phyloP scores from a whole-genome alignment of 371 early-diverging fungal genomes.

The Lichtheimia ramosa region DNA sequence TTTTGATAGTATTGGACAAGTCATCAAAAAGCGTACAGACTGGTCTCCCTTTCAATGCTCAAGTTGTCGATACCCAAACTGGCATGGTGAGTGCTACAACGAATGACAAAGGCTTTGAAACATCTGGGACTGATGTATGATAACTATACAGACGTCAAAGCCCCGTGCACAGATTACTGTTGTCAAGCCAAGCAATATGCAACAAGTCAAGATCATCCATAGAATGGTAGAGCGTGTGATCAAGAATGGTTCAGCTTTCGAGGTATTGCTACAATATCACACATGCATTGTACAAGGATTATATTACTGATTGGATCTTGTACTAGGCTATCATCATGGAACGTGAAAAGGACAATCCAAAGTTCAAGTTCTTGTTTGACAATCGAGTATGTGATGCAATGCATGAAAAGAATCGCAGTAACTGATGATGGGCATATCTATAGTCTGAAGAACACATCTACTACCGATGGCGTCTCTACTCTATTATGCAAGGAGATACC shows the following conservation, averaged over 20 bases:
- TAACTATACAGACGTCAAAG: not conserved
- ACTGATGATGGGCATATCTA: not conserved
- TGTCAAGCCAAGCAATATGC: slow-evolving; percentile 60
- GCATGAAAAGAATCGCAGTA: not conserved
- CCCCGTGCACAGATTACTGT: slow-evolving; percentile 64
- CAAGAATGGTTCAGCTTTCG: slow-evolving; percentile 75
- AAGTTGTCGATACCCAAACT: slow-evolving; percentile 24
- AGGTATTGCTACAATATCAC: slow-evolving; percentile 27
- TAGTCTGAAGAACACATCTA: slow-evolving; percentile 81
- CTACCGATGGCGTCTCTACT: slow-evolving; percentile 91
- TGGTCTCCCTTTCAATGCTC: slow-evolving; percentile 77
- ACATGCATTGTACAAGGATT: not conserved
- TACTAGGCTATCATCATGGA: slow-evolving; percentile 62
- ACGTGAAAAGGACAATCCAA: slow-evolving; percentile 62
- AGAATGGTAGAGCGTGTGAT: slow-evolving; percentile 83
- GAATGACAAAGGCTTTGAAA: no score
- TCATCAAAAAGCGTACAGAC: slow-evolving; percentile 30
- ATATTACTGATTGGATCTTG: not conserved
- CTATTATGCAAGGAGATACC: slow-evolving; percentile 86
- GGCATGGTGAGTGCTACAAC: slow-evolving; percentile 16
- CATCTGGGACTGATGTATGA: not conserved
- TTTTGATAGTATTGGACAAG: slow-evolving; percentile 33
- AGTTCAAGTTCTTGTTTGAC: slow-evolving; percentile 74
- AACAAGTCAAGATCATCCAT: slow-evolving; percentile 73
- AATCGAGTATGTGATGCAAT: slow-evolving; percentile 52